phyloP scores from a whole-genome alignment of 2,329 filamentous ascomycete species.

The Phaeosphaeria sp. region DNA sequence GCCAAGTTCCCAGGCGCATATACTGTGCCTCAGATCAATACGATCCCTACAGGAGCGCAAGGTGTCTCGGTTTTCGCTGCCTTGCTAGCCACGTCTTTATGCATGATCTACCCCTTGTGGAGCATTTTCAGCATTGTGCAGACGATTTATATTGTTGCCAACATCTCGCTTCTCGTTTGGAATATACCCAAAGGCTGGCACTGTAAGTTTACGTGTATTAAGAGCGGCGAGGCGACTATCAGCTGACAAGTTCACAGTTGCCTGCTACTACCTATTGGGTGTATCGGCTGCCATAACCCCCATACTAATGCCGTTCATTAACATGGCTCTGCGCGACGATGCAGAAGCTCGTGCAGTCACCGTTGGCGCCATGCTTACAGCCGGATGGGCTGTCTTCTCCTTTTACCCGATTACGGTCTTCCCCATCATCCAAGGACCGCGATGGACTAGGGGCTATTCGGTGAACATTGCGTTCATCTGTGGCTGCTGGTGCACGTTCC shows the following conservation, averaged over 20 bases:
- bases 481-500: slow-evolving; percentile 53
- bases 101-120: slow-evolving; percentile 60
- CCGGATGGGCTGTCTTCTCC: slow-evolving; percentile 44
- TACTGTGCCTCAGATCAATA: slow-evolving; percentile 57
- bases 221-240: neutral
- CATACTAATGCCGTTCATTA: slow-evolving; percentile 47
- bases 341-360: slow-evolving; percentile 59
- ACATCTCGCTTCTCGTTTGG: slow-evolving; percentile 58
- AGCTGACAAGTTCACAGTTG: slow-evolving; percentile 25
- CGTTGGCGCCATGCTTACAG: slow-evolving; percentile 54
- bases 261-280: slow-evolving; percentile 45
- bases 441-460: slow-evolving; percentile 59
- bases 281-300: slow-evolving; percentile 44
- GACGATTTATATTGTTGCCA: slow-evolving; percentile 51
- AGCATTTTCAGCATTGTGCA: slow-evolving; percentile 54
- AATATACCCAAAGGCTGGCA: slow-evolving; percentile 55
- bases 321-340: slow-evolving; percentile 49
- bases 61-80: slow-evolving; percentile 58
- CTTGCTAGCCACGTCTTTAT: slow-evolving; percentile 58
- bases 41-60: slow-evolving; percentile 57
- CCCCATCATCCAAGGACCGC: slow-evolving; percentile 46
- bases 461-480: slow-evolving; percentile 56
- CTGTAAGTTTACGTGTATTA: slow-evolving; percentile 21
- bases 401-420: slow-evolving; percentile 47
- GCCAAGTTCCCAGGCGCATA: slow-evolving; percentile 44